Evolutionary conservation across 345 rosid species (phyloP), one percentile per base, ranked within the genome.

Genomic region (Litchi chinensis): DNA sequence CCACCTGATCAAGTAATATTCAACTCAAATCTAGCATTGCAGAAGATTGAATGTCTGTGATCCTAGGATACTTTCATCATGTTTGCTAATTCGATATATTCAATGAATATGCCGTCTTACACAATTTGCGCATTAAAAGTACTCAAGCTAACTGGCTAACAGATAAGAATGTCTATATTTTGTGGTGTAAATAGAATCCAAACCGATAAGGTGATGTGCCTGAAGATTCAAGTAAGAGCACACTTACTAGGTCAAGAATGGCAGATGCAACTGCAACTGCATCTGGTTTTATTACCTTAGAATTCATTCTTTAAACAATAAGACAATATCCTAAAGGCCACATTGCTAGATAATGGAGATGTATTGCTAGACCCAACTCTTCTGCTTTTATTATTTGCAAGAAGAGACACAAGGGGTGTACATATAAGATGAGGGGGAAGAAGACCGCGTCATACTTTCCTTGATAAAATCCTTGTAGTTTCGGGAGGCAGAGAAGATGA

Each of bases 401-500:
- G 11, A 56, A 57, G 63, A 1, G 9, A 57, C 10, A 57, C 52
- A 46, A 32, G 37, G 9, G 44, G 44, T 6, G 0, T 79, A 79
- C 72, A 76, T 79, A 76, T 71, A 79, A 39, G 70, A 75, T 64
- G 48, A 15, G 10, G 22, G 10, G 50, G 56, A n/a, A 57, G 65
- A 19, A 28, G 40, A 40, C 46, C 74, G 10, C 43, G 43, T 40
- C 79, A 60, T 24, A 3, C 16, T 12, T 16, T 8, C 28, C 11
- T 43, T 16, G 12, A 7, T 39, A 16, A 43, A 8, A 43, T 13
- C 0, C 40, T n/a, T 13, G 22, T 46, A 43, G 9, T 43, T 65
- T 22, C 43, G 43, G 56, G 0, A 65, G 18, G 56, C 60, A 54
- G 65, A 15, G 13, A 80, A 18, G 11, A 83, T 79, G 85, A 52